A percentile compares a stretch with the other conserved stretches of the same genome.
These are phyloP conservation scores for Pseudogymnoascus pannorum DNA, from an alignment of 2,329 filamentous ascomycete genomes.

Conservation along the genomic window DNA sequence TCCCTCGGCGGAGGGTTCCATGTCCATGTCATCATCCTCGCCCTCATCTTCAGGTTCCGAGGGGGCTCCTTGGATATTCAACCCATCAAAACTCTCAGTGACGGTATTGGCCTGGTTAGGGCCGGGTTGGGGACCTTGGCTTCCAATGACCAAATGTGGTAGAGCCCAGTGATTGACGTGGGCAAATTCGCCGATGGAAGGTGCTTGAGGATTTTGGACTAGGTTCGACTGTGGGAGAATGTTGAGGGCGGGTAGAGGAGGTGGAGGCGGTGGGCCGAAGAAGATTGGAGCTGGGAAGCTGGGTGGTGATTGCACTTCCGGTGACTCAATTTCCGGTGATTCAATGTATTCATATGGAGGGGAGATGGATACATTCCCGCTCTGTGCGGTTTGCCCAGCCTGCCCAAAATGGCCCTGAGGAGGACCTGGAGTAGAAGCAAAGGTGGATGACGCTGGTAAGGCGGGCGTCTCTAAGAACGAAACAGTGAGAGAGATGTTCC, in stretches of 20 bases:
- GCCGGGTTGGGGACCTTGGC: not conserved
- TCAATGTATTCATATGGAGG: not conserved
- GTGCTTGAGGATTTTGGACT: not conserved
- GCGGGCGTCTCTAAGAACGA: not conserved
- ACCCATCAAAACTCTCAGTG: not conserved
- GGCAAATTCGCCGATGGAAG: not conserved
- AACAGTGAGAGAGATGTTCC: not conserved
- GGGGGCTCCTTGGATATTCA: not conserved
- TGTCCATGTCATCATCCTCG: not conserved
- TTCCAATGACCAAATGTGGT: not conserved
- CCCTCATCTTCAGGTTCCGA: not conserved
- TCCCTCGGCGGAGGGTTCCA: not conserved
- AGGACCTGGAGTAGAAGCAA: not conserved
- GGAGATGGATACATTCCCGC: not conserved
- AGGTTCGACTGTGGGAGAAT: not conserved
- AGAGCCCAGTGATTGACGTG: conserved; percentile 1
- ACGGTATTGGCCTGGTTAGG: not conserved
- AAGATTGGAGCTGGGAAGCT: not conserved
- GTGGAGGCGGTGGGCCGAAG: conserved; percentile 1
- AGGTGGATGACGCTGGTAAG: not conserved
- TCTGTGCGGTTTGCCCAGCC: not conserved
- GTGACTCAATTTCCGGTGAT: not conserved
- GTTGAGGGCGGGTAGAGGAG: not conserved
- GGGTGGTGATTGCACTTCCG: not conserved
- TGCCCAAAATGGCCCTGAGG: not conserved